Base-by-base conservation (phyloP, 768 basidiomycete species). In the Myochromella boudieri region DNA sequence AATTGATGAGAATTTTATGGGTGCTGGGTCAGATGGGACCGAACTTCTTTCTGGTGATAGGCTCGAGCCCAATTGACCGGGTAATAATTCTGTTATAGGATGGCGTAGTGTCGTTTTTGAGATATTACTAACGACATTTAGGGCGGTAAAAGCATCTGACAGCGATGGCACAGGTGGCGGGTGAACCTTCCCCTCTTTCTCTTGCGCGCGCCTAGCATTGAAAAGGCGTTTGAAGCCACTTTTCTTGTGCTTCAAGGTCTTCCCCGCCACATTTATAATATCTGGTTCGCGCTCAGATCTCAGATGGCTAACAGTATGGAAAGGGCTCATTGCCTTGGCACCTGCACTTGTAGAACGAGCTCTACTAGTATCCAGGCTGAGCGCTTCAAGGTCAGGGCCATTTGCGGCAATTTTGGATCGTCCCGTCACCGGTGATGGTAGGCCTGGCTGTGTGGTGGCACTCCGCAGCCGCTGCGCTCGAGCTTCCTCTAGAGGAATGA, bases 171-270 rank as follows among this genome's bases (percentile, higher is more conserved):
- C 74, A 14, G 87, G 82, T 5, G 82, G 82, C 1, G 77, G 76
- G 6, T 65, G 63, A 4, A 58, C 60, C 47, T 60, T 66, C 17
- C 78, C 74, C 32, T 78, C 76, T 58, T 65, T 71, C 33, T 81
- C 75, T 41, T 74, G 74, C 27, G 64, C 61, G 59, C 75, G 79
- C 15, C 62, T 66, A 14, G 75, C 73, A 56, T 84, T 81, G 60
- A 91, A 90, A 9, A 92, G 66, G 41, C 85, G 73, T 83, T 91
- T 79, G 60, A 92, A 88, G 6, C 77, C 89, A 52, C 88, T 91
- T 62, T 85, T 91, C 71, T 86, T 90, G 49, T 85, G 84, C 56
- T 79, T 87, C 40, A 91, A 62, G 1, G 66, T 53, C 55, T 80
- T 85, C 8, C 46, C 49, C 4, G 42, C 7, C 43, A 34, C 45